A percentile compares a stretch with the other conserved stretches of the same genome.
phyloP scores from a whole-genome alignment of 352 stramenopile genomes.

The Globisporangium parvum region DNA sequence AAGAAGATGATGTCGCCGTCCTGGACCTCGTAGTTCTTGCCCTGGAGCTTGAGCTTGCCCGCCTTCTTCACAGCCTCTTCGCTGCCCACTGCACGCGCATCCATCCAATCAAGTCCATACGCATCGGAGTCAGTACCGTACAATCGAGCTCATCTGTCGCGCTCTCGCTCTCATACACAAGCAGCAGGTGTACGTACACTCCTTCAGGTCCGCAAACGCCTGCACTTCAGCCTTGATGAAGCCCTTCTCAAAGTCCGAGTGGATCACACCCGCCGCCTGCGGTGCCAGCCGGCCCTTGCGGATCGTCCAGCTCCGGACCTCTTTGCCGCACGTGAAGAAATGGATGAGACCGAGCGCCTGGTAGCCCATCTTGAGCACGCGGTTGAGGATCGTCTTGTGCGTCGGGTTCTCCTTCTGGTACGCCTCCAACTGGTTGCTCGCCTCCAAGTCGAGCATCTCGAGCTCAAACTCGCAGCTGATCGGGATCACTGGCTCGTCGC shows the following conservation, averaged over 20 bases:
- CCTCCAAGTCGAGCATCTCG: constrained; percentile 86
- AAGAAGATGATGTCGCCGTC: constrained; percentile 90
- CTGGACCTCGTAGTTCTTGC: constrained; percentile 89
- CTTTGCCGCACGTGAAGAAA: constrained; percentile 98
- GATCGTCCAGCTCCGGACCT: constrained; percentile 99
- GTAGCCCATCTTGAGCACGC: constrained; percentile 98
- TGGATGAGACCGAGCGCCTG: constrained; percentile 97
- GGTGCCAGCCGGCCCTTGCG: constrained; percentile 95
- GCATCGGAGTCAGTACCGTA: background rate
- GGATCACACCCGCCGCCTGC: constrained; percentile 98
- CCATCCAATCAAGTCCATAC: background rate
- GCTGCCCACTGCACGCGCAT: constrained; percentile 40
- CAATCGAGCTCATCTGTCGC: too few relatives aligned
- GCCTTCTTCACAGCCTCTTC: constrained; percentile 88
- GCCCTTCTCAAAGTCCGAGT: constrained; percentile 99
- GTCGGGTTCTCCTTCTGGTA: constrained; percentile 84
- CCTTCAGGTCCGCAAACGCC: constrained; percentile 86
- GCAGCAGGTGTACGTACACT: constrained; percentile 49
- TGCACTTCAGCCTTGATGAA: constrained; percentile 97
- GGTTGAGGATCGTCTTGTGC: constrained; percentile 91
- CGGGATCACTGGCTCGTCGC: too few relatives aligned
- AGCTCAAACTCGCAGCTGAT: constrained; percentile 98
- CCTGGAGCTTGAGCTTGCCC: constrained; percentile 85
- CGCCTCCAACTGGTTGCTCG: constrained; percentile 20
- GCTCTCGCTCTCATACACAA: background rate